A percentile compares a stretch with the other conserved stretches of the same genome.
These are phyloP conservation scores for Laguncularia racemosa DNA, from an alignment of 345 rosid species.

Conservation along the genomic window DNA sequence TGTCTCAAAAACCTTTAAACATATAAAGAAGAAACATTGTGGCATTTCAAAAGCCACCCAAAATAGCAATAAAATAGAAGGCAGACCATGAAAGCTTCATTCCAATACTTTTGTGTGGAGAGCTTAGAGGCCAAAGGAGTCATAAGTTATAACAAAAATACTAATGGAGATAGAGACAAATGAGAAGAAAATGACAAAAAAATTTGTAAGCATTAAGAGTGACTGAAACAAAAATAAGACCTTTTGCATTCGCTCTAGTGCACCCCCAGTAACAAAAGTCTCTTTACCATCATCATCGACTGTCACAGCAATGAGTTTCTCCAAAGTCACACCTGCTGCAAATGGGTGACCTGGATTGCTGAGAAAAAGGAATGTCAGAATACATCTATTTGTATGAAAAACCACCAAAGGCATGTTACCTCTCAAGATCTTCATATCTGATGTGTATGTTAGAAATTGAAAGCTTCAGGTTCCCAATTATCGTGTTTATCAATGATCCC, in stretches of 20 bases:
- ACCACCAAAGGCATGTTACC: constrained; percentile 31
- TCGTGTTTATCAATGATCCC: constrained; percentile 90
- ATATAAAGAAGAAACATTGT: too few relatives aligned
- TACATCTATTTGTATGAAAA: neutral
- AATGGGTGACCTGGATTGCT: constrained; percentile 94
- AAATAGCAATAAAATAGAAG: too few relatives aligned
- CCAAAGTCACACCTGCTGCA: constrained; percentile 79
- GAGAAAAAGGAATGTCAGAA: constrained; percentile 10
- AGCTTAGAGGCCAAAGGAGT: too few relatives aligned
- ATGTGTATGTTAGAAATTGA: constrained; percentile 95
- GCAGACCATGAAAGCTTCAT: too few relatives aligned
- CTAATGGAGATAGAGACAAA: too few relatives aligned
- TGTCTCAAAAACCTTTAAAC: too few relatives aligned
- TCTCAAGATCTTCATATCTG: constrained; percentile 96
- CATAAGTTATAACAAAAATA: too few relatives aligned
- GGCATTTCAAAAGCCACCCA: too few relatives aligned
- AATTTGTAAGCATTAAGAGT: neutral
- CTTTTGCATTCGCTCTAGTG: constrained; percentile 75
- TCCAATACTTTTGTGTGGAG: too few relatives aligned
- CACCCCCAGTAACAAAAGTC: constrained; percentile 78
- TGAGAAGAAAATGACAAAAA: too few relatives aligned
- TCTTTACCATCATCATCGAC: constrained; percentile 86
- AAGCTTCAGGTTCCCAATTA: constrained; percentile 93
- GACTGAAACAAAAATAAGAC: constrained; percentile 20
- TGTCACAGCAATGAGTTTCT: constrained; percentile 91